Base-by-base conservation (phyloP, 73 alveolate species). In the Paraurostyla sp. region DNA sequence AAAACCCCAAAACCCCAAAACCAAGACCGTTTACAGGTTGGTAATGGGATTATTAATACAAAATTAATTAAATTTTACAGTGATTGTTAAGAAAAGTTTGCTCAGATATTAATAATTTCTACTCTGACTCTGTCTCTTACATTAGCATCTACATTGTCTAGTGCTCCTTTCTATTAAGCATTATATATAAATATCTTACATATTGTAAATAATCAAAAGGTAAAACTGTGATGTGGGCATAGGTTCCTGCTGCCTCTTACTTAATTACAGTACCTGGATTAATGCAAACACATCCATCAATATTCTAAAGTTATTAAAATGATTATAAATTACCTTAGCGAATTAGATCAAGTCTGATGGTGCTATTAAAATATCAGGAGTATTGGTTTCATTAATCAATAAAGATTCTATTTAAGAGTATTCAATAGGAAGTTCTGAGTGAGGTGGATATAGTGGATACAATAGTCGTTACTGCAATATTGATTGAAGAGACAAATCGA, bases 371-470 rank as follows among this genome's bases (percentile, higher is more conserved):
- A 90, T 60, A 56, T 90, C 95, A 18, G 92, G 94, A 35, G 88
- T 22, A 27, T 7, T 59, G 0, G 59, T 54, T 22, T 88, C 59
- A 15, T 60, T 23, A 16, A 90, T 35, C 69, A 40, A 11, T 11
- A 59, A 15, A 30, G 33, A 25, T 29, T 62, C 56, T 13, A 89
- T 27, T 80, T 86, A 38, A 58, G 82, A 36, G 54, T n/a, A 60
- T 48, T 90, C 95, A 52, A 90, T 58, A 15, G 95, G 86, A 3
- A n/a, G 45, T 13, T 82, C 88, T 0, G 51, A 43, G 9, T 36
- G 16, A 0, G 94, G 85, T 11, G 95, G 95, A 76, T 82, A 90
- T 0, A 90, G 71, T 6, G 95, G 95, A 59, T 83, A 90, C 68
- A 82, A 59, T 30, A 50, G 22, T 63, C 90, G 63, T 82, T 90